phyloP scores from a whole-genome alignment of 164 flowering plant genomes.

The Kingdonia uniflora region DNA sequence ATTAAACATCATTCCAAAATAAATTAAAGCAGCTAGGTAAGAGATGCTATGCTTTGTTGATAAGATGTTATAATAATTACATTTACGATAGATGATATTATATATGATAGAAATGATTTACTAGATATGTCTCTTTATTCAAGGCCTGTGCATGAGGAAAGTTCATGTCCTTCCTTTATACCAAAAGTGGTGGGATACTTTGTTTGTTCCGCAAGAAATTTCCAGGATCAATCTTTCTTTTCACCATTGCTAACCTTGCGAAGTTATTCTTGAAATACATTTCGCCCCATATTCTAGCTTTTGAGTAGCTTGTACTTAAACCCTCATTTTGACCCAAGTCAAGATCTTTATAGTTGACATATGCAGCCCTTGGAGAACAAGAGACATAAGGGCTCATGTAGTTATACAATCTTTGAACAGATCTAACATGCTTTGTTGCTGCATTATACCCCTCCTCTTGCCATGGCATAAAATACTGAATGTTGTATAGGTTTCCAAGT shows the following conservation, averaged over 20 bases:
- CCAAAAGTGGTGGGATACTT: conserved; percentile 3
- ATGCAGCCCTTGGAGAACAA: not conserved
- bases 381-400: conserved; percentile 5
- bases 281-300: conserved; percentile 10
- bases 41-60: too few species aligned
- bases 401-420: not conserved
- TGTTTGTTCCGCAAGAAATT: conserved; percentile 26
- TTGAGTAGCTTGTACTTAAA: conserved; percentile 10
- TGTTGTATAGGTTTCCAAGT: conserved; percentile 5
- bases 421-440: not conserved
- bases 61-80: too few species aligned
- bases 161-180: too few species aligned
- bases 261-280: conserved; percentile 25
- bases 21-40: too few species aligned
- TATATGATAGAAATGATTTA: too few species aligned
- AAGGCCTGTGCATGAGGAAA: too few species aligned
- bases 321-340: conserved; percentile 6
- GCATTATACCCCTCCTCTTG: not conserved
- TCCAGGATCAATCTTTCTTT: conserved; percentile 25
- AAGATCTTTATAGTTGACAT: conserved; percentile 6
- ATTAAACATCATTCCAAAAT: too few species aligned
- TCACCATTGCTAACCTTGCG: conserved; percentile 26
- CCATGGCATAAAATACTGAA: not conserved
- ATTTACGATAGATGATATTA: too few species aligned
- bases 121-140: too few species aligned